Base-by-base conservation (phyloP, 2,329 filamentous ascomycete species). In the Cercospora sp. region DNA sequence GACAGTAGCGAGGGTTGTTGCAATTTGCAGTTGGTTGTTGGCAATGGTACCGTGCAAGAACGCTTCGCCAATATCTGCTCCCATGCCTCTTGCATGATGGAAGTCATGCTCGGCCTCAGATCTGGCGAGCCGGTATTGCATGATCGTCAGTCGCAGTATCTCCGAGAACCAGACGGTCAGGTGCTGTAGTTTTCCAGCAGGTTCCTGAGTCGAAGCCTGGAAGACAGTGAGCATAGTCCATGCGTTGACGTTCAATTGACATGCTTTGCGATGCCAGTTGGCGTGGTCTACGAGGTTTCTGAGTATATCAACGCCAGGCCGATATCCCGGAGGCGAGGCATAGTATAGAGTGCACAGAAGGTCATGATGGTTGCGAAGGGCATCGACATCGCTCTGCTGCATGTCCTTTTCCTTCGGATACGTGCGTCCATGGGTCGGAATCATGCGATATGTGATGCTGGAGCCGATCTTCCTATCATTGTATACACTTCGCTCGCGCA, bases 351-450 rank as follows among this genome's bases (percentile, higher is more conserved):
- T 86, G 64, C 84, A 86, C 0, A 89, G 80, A 16, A 89, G 79
- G 72, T 89, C 86, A 70, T 88, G 86, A 67, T 89, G 86, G 70
- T 89, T 89, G 59, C 86, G 83, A 57, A 89, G 77, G 1, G 87
- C 86, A 62, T 86, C 83, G 12, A 89, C 77, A 69, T 87, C 86
- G 65, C 83, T 80, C 63, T 84, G 81, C 31, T 80, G 80, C 13
- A 89, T 75, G 4, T 81, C 77, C 67, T 85, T 79, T 30, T 89
- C 87, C 73, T 88, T 89, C 1, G 83, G 85, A 74, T 87, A 87
- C 5, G 79, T 83, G n/a, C 86, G 83, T 3, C 85, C 86, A 74
- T 89, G 86, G 66, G 88, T 89, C 3, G 87, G 87, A 33, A 88
- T 81, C 26, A 86, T 81, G 26, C 87, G 83, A 80, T 84, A 87